These are phyloP conservation scores for Colletotrichum plurivorum DNA, from an alignment of 2,329 filamentous ascomycete species.

Conservation along the genomic window DNA sequence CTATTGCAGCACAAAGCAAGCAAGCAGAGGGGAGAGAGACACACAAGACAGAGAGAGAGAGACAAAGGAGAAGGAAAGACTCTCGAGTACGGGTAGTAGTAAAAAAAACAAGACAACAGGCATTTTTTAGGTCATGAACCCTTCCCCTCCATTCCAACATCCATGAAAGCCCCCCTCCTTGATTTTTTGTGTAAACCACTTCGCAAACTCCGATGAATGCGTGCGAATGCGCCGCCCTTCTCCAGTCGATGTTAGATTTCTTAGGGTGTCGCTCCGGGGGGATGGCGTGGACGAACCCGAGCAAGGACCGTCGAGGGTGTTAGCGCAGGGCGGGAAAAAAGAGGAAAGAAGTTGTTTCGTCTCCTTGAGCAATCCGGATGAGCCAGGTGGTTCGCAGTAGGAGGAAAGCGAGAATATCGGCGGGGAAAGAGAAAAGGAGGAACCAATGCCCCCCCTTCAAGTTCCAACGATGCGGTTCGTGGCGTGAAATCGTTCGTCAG, in stretches of 20 bases:
- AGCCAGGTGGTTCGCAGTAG: constrained; percentile 25
- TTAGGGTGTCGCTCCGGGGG: constrained; percentile 4
- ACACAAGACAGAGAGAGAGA: too few species aligned
- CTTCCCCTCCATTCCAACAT: constrained; percentile 38
- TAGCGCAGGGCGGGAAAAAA: constrained; percentile 5
- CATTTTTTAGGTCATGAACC: constrained; percentile 31
- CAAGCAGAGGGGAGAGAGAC: too few species aligned
- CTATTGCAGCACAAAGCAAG: not conserved
- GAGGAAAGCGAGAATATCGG: constrained; percentile 32
- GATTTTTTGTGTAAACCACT: constrained; percentile 38
- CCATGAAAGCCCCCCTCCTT: constrained; percentile 24
- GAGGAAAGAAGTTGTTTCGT: constrained; percentile 19
- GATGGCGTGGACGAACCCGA: constrained; percentile 11
- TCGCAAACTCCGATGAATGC: constrained; percentile 42
- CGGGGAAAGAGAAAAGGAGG: constrained; percentile 8
- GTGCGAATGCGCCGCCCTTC: constrained; percentile 39
- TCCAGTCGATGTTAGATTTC: constrained; percentile 37
- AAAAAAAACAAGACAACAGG: constrained; percentile 12
- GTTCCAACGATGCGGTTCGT: constrained; percentile 38
- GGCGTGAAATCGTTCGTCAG: constrained; percentile 40
- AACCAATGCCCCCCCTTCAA: constrained; percentile 31
- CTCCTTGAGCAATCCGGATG: constrained; percentile 30
- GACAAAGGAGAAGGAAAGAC: constrained; percentile 34
- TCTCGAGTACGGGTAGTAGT: not conserved
- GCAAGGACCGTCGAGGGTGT: constrained; percentile 37